Percentiles rank a stretch among this genome's conserved stretches.
phyloP scores from a whole-genome alignment of 257 asterid species.

The Cruciata laevipes region DNA sequence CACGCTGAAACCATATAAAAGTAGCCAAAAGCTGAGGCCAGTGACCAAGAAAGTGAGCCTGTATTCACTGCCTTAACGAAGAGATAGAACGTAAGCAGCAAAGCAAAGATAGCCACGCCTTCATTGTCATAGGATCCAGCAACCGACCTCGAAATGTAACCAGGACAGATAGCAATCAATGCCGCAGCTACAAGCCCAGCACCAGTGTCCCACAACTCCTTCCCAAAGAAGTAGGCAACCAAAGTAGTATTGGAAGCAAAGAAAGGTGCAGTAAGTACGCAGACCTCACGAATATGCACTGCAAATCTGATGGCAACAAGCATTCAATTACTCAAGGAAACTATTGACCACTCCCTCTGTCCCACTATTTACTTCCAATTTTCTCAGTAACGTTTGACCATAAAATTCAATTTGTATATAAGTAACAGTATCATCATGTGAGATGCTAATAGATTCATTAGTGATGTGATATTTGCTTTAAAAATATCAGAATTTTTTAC shows the following conservation, averaged over 20 bases:
- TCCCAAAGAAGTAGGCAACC: conserved; percentile 98
- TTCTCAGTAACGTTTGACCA: too few species aligned
- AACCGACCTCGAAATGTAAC: conserved; percentile 97
- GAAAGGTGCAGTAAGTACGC: conserved; percentile 97
- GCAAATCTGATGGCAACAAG: conserved; percentile 60
- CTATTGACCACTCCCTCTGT: background rate
- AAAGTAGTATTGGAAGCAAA: conserved; percentile 95
- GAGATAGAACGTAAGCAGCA: conserved; percentile 88
- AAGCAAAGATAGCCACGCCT: conserved; percentile 94
- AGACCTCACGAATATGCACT: conserved; percentile 98
- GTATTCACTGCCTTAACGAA: conserved; percentile 98
- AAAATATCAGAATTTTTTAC: background rate
- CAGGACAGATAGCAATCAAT: conserved; percentile 95
- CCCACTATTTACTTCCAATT: background rate
- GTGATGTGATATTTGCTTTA: background rate
- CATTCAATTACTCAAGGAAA: conserved; percentile 9
- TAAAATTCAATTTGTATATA: background rate
- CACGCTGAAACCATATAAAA: conserved; percentile 99
- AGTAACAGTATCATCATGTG: background rate
- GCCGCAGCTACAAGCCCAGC: conserved; percentile 99
- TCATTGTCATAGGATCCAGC: conserved; percentile 98
- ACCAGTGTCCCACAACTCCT: conserved; percentile 97
- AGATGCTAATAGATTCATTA: background rate
- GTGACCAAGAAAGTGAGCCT: conserved; percentile 97
- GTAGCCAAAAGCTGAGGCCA: conserved; percentile 94